Base-by-base conservation (phyloP, 306 rosid species). In the Malus sieversii region DNA sequence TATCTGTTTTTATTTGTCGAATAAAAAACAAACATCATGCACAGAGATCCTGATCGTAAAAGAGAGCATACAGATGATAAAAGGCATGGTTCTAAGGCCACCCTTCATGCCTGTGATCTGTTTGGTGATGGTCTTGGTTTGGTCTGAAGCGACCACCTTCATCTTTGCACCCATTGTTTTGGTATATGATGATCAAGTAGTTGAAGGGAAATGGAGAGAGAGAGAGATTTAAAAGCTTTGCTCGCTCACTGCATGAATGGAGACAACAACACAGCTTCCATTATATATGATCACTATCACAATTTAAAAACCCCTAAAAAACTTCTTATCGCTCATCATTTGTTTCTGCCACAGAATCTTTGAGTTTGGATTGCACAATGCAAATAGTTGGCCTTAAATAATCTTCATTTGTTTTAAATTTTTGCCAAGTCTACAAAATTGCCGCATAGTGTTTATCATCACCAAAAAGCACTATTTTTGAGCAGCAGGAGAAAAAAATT, bases 11-110 rank as follows among this genome's bases (percentile, higher is more conserved):
- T 57, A 8, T 20, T 0, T 51, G 20, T 51, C 20, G 19, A 13
- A 14, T 51, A 51, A 14, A 51, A 3, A n/a, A 57, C 22, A 57
- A 4, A 51, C 1, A 4, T 20, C 25, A 8, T 57, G 22, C 22
- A 20, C 4, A 0, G 61, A 57, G 61, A 57, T n/a, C 9, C 10
- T 10, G 61, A 12, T 22, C 14, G 4, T 2, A 15, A 14, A 48
- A 48, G 55, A 15, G 55, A 15, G 55, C 66, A 57, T 73, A 88
- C 98, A 89, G 66, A 93, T 87, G 82, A 93, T 90, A 74, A 91
- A 91, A 44, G 96, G 94, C 87, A 93, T 83, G 84, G 96, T 88
- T 86, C 82, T 81, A 20, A 74, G 74, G 76, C 97, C 98, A 71
- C 98, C 98, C 83, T 79, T 91, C 71, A 70, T 85, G 75, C 71